A percentile compares a stretch with the other conserved stretches of the same genome.
These are phyloP conservation scores for Candida glucosophila DNA, from an alignment of 1,139 yeast genomes.

Conservation along the genomic window DNA sequence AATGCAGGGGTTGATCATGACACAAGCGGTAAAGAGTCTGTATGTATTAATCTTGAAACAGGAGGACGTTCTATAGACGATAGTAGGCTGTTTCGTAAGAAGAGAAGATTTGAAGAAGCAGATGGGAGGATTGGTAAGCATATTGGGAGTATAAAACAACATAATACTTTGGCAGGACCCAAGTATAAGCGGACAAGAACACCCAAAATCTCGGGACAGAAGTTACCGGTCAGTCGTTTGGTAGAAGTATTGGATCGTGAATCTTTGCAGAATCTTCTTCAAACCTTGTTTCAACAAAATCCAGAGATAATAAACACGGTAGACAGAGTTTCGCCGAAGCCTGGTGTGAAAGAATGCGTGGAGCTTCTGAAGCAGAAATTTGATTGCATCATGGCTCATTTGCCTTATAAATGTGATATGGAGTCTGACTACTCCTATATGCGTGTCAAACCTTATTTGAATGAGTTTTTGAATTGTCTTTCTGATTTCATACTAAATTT, in stretches of 20 bases:
- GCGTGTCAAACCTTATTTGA: constrained; percentile 64
- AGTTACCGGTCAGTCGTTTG: constrained; percentile 50
- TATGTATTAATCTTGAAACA: too few species aligned
- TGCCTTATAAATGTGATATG: constrained; percentile 72
- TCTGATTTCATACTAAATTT: constrained; percentile 74
- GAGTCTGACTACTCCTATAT: constrained; percentile 82
- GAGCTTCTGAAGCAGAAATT: constrained; percentile 41
- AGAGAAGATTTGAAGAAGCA: too few species aligned
- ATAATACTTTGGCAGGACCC: constrained; percentile 2
- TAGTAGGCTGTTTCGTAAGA: too few species aligned
- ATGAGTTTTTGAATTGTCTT: constrained; percentile 69
- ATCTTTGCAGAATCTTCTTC: constrained; percentile 45
- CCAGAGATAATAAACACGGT: constrained; percentile 57
- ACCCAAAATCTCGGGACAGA: constrained; percentile 40
- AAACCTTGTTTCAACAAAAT: constrained; percentile 44
- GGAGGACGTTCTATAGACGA: too few species aligned
- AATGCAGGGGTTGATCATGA: too few species aligned
- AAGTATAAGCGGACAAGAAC: constrained; percentile 26
- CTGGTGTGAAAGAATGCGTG: constrained; percentile 46
- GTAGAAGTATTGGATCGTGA: constrained; percentile 59
- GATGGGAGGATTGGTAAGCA: constrained; percentile 7
- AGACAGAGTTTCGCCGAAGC: constrained; percentile 46
- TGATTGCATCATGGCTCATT: constrained; percentile 33
- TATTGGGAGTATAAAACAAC: constrained; percentile 3
- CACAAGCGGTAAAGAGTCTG: too few species aligned